Percentiles rank a stretch among this genome's conserved stretches.
Conservation (phyloP, 2,329 filamentous ascomycete genomes). For the Ciborinia camelliae region DNA sequence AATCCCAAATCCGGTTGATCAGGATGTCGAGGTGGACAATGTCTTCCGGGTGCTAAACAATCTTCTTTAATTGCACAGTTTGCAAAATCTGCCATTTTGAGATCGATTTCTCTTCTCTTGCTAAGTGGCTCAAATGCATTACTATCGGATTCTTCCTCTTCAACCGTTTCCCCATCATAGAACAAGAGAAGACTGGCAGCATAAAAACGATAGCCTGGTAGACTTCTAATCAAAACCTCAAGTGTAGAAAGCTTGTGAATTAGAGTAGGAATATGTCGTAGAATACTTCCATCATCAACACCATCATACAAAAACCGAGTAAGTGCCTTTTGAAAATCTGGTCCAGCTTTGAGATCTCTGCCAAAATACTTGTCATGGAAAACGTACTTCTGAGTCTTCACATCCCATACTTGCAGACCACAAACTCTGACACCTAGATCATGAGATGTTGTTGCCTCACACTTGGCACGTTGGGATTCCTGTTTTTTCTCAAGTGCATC, state of each 20-base stretch:
- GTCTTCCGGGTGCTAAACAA: slow-evolving; percentile 51
- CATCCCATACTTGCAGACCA: slow-evolving; percentile 95
- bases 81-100: slow-evolving; percentile 98
- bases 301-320: slow-evolving; percentile 91
- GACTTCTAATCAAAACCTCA: slow-evolving; percentile 74
- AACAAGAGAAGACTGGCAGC: slow-evolving; percentile 92
- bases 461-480: slow-evolving; percentile 88
- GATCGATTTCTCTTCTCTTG: slow-evolving; percentile 62
- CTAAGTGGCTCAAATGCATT: slow-evolving; percentile 41
- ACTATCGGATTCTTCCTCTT: slow-evolving; percentile 45
- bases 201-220: slow-evolving; percentile 90
- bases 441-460: slow-evolving; percentile 84
- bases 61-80: slow-evolving; percentile 94
- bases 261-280: slow-evolving; percentile 83
- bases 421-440: slow-evolving; percentile 91
- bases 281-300: slow-evolving; percentile 72
- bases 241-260: slow-evolving; percentile 78
- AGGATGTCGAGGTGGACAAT: slow-evolving; percentile 79
- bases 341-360: slow-evolving; percentile 78
- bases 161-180: slow-evolving; percentile 78
- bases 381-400: slow-evolving; percentile 75
- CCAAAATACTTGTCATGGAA: slow-evolving; percentile 99
- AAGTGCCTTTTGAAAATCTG: slow-evolving; percentile 83
- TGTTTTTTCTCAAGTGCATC: slow-evolving; percentile 91
- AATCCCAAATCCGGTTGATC: slow-evolving; percentile 84